Conservation (phyloP, 176 grass and related monocot species). For the Cenchrus purpureus region DNA sequence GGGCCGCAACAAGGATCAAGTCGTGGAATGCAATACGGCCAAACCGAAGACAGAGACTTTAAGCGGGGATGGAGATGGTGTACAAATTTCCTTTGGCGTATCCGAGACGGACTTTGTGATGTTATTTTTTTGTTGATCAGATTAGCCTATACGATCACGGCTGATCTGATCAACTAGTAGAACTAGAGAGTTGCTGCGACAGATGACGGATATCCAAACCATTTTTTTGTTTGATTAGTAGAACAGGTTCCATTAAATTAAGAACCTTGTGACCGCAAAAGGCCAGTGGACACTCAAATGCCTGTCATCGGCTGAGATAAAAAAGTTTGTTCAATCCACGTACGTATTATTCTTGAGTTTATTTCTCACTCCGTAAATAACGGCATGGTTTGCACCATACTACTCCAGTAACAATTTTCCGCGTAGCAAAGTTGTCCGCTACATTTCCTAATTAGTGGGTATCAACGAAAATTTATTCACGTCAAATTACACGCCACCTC, state of each 20-base stretch:
- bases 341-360: too few species aligned
- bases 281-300: too few species aligned
- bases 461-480: too few species aligned
- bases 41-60: conserved; percentile 7
- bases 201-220: not conserved
- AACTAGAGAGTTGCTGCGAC: not conserved
- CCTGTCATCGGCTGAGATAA: too few species aligned
- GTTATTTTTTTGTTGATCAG: not conserved
- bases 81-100: conserved; percentile 5
- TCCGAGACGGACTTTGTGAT: conserved; percentile 7
- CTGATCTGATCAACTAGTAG: conserved; percentile 3
- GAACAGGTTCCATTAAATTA: too few species aligned
- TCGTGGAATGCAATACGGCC: conserved; percentile 23
- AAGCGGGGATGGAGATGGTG: not conserved
- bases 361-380: too few species aligned
- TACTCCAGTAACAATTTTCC: too few species aligned
- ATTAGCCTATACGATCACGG: not conserved
- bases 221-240: not conserved
- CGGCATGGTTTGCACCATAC: too few species aligned
- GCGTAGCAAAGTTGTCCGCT: too few species aligned
- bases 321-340: too few species aligned
- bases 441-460: too few species aligned
- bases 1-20: conserved; percentile 12
- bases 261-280: not conserved
- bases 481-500: too few species aligned